Base-by-base conservation (phyloP, 2,329 filamentous ascomycete species). In the Drechslerella dactyloides region DNA sequence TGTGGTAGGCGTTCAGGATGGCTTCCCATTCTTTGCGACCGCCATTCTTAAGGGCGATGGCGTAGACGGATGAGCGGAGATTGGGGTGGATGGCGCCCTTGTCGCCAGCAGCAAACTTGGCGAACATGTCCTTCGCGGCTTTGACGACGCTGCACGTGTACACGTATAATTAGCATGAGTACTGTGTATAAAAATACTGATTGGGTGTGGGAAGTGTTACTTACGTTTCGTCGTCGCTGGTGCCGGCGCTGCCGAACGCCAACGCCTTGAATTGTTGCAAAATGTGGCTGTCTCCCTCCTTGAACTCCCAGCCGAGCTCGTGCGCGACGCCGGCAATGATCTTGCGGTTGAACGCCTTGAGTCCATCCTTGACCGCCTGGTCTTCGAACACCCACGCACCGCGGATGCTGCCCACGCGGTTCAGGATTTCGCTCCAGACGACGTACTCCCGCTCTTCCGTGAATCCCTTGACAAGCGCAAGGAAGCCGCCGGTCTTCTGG, bases 251-350 rank as follows among this genome's bases (percentile, higher is more conserved):
- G 73, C 90, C 90, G 78, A 97, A 97, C 79, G 97, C 85, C 78
- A 97, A 85, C 13, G 87, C 88, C 83, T 97, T 97, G 85, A 96
- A 96, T 79, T 97, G 93, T 80, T 96, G 92, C 79, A 93, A 85
- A 75, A 97, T 88, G 78, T 97, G 93, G 55, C 90, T 91, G 76
- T 97, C 93, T 2, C 84, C 85, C 24, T 93, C 89, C 27, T 86
- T 89, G 81, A 97, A 96, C 13, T 86, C 82, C 93, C 93, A 97
- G 69, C 93, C 93, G 50, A 96, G 81, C 78, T 92, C 86, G 79
- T 97, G 93, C 0, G 93, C 89, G 80, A 92, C 93, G 76, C 85
- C 83, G 77, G 87, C 88, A 69, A 90, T 85, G 21, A 97, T 84
- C 10, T 90, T 86, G 74, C 88, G 85, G 79, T 96, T 89, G 84